Conservation (phyloP, 345 rosid species). For the Euphorbia tirucalli region DNA sequence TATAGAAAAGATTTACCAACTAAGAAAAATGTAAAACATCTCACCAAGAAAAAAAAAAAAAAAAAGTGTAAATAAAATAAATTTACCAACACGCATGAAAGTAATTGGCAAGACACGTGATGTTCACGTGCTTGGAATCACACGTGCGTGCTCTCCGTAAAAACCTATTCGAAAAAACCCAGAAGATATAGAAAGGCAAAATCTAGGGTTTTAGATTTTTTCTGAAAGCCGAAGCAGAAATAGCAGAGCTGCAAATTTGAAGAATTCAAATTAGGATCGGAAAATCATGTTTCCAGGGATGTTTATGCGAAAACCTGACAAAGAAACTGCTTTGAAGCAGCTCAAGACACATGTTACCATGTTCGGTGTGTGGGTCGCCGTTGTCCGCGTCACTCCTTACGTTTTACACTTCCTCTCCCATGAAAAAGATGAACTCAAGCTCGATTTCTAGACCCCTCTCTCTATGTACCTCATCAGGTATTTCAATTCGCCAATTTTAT, state of each 20-base stretch:
- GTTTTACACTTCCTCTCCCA: slow-evolving; percentile 61
- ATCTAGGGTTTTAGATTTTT: slow-evolving; percentile 26
- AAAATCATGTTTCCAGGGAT: slow-evolving; percentile 76
- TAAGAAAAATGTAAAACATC: too few relatives aligned
- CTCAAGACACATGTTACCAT: slow-evolving; percentile 49
- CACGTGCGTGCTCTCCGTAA: too few relatives aligned
- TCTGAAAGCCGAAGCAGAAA: too few relatives aligned
- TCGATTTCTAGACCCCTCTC: slow-evolving; percentile 44
- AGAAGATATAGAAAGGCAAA: background rate
- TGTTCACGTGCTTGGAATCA: too few relatives aligned
- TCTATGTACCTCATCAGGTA: slow-evolving; percentile 20
- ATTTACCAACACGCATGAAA: too few relatives aligned
- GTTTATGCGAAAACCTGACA: slow-evolving; percentile 80
- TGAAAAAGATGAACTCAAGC: slow-evolving; percentile 72
- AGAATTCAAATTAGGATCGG: background rate
- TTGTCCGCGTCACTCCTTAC: slow-evolving; percentile 65
- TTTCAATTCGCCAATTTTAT: background rate
- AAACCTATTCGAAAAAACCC: too few relatives aligned
- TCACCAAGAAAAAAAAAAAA: too few relatives aligned
- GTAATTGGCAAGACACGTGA: too few relatives aligned
- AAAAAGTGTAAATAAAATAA: too few relatives aligned
- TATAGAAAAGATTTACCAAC: too few relatives aligned
- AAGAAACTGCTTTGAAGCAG: slow-evolving; percentile 81
- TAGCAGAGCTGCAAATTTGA: background rate
- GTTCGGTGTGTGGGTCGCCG: slow-evolving; percentile 64